Conservation (phyloP, 176 grass and related monocot species). For the Triticum monococcum region DNA sequence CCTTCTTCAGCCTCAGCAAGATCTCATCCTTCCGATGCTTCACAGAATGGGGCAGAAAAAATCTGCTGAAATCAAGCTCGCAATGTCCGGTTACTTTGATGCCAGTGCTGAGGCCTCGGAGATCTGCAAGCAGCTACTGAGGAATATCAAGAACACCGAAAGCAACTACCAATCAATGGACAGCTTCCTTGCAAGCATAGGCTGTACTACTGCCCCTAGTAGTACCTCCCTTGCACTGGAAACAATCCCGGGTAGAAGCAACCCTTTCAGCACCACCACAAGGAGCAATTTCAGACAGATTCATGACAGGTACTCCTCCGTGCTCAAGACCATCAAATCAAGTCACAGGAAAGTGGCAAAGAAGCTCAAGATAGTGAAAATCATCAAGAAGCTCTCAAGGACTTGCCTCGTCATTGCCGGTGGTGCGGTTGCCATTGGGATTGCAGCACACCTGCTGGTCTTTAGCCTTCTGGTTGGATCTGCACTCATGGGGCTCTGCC, state of each 20-base stretch:
- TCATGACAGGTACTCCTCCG: slow-evolving; percentile 40
- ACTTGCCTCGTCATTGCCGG: slow-evolving; percentile 6
- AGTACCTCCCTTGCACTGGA: neutral
- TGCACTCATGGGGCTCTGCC: slow-evolving; percentile 17
- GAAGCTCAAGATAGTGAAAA: slow-evolving; percentile 23
- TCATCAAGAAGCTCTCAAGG: slow-evolving; percentile 18
- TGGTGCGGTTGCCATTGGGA: slow-evolving; percentile 7
- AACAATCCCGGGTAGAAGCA: slow-evolving; percentile 11
- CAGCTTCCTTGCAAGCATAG: slow-evolving; percentile 38
- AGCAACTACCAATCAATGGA: slow-evolving; percentile 47
- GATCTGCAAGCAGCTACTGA: slow-evolving; percentile 43
- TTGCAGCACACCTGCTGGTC: slow-evolving; percentile 21
- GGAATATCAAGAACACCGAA: slow-evolving; percentile 31
- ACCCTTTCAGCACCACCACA: slow-evolving; percentile 41
- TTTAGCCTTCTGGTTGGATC: slow-evolving; percentile 39
- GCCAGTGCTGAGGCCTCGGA: slow-evolving; percentile 41
- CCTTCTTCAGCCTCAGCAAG: slow-evolving; percentile 7
- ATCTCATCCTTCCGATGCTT: slow-evolving; percentile 15
- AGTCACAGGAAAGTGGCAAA: slow-evolving; percentile 40
- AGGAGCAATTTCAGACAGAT: slow-evolving; percentile 39
- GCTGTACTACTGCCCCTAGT: neutral
- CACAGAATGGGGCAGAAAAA: neutral
- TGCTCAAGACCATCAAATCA: slow-evolving; percentile 22
- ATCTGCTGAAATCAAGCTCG: slow-evolving; percentile 16
- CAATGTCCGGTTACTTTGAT: slow-evolving; percentile 41